These are phyloP conservation scores for Nakazawaea wickerhamii DNA, from an alignment of 805 yeast genomes.

Conservation along the genomic window DNA sequence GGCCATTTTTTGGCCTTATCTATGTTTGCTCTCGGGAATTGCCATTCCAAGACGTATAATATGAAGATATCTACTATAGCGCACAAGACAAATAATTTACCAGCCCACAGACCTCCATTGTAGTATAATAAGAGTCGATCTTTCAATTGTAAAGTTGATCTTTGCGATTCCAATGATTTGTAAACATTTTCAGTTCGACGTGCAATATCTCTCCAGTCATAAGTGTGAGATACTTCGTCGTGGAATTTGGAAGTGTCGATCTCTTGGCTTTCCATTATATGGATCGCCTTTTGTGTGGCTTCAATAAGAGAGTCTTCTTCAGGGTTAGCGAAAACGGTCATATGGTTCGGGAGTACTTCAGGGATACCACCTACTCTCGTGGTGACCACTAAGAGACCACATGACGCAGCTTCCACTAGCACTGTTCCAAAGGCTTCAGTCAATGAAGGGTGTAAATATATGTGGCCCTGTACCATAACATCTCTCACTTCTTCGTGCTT, in stretches of 20 bases:
- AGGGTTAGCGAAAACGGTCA: constrained; percentile 89
- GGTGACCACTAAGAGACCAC: constrained; percentile 89
- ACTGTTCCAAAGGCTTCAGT: constrained; percentile 99
- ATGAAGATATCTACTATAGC: constrained; percentile 75
- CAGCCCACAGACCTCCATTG: constrained; percentile 78
- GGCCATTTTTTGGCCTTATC: constrained; percentile 85
- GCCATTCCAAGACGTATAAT: constrained; percentile 56
- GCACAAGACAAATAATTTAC: constrained; percentile 74
- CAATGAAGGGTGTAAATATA: constrained; percentile 86
- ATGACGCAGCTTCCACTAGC: constrained; percentile 93
- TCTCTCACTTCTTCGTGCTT: constrained; percentile 91
- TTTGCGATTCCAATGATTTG: constrained; percentile 31
- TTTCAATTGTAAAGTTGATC: constrained; percentile 37
- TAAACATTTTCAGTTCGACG: constrained; percentile 80
- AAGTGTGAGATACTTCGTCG: constrained; percentile 70
- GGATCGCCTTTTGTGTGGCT: constrained; percentile 69
- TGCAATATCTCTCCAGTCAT: constrained; percentile 91
- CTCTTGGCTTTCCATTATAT: constrained; percentile 44
- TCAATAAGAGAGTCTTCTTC: constrained; percentile 77
- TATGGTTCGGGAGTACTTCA: constrained; percentile 86
- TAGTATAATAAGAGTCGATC: constrained; percentile 60
- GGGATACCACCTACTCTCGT: constrained; percentile 98
- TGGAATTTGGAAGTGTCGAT: constrained; percentile 78
- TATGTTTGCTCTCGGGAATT: constrained; percentile 63
- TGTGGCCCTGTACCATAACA: constrained; percentile 90